Conservation (phyloP, 2,329 filamentous ascomycete genomes). For the Juglanconis sp. region DNA sequence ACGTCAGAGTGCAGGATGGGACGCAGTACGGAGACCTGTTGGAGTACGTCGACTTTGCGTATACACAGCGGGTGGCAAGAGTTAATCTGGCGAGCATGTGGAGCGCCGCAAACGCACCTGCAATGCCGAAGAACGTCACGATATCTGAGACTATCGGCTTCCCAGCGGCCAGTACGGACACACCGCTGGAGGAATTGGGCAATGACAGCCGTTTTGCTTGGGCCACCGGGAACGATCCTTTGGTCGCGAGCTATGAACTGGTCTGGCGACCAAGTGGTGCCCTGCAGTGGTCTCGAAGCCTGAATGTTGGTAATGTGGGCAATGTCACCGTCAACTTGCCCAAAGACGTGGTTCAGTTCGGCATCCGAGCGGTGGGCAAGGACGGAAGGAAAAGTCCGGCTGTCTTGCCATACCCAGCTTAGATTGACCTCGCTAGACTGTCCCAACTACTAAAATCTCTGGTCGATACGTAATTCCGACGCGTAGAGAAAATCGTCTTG, state of each 20-base stretch:
- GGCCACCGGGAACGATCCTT: conserved; percentile 31
- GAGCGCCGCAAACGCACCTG: conserved; percentile 50
- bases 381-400: conserved; percentile 45
- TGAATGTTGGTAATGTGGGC: conserved; percentile 46
- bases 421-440: neutral
- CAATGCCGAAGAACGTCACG: conserved; percentile 45
- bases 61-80: conserved; percentile 48
- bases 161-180: conserved; percentile 28
- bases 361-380: conserved; percentile 47
- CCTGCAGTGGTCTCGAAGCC: conserved; percentile 46
- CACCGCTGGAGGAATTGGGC: conserved; percentile 34
- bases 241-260: conserved; percentile 49
- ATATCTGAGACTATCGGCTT: conserved; percentile 12
- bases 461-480: neutral
- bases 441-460: too few species aligned
- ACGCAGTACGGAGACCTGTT: conserved; percentile 53
- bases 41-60: conserved; percentile 57
- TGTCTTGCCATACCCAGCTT: conserved; percentile 18
- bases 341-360: conserved; percentile 58
- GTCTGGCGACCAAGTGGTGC: conserved; percentile 52
- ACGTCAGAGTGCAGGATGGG: conserved; percentile 45
- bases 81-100: conserved; percentile 55
- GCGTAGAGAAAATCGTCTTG: too few species aligned
- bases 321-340: conserved; percentile 44
- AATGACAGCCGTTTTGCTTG: conserved; percentile 51